Evolutionary conservation across 768 basidiomycete species (phyloP).

Genomic region (Psilocybe sp.): DNA sequence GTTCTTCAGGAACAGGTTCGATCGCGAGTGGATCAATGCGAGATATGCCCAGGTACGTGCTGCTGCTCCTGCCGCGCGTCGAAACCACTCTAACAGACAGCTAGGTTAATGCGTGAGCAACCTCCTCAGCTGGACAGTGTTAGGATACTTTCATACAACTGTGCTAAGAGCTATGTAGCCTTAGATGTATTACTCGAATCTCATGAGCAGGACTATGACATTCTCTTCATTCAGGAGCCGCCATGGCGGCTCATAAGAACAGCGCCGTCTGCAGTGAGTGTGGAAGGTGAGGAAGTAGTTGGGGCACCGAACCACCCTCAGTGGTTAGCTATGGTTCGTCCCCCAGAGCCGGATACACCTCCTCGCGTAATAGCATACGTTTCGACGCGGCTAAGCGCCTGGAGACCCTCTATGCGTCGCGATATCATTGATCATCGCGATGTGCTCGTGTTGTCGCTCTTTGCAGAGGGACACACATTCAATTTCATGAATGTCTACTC

Average conservation of each 20-base stretch:
- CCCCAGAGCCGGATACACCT: background rate
- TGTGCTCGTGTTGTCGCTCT: background rate
- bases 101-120: no score
- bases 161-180: background rate
- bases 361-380: background rate
- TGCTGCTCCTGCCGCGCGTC: no score
- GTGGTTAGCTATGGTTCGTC: background rate
- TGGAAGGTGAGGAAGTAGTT: background rate
- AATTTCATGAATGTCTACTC: conserved; percentile 1
- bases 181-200: background rate
- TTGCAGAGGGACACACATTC: background rate
- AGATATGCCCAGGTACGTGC: no score
- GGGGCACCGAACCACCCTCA: background rate
- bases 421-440: conserved; percentile 5
- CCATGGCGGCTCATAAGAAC: background rate
- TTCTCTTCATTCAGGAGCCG: conserved; percentile 1
- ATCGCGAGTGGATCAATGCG: no score
- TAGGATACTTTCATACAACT: background rate
- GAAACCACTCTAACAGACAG: no score
- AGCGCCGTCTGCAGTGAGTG: background rate
- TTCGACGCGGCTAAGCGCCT: background rate
- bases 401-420: background rate
- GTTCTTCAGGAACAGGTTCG: no score
- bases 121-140: background rate
- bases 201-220: background rate